Evolutionary conservation across 148 eudicot species (phyloP).

Genomic region (Chenopodium suecicum): DNA sequence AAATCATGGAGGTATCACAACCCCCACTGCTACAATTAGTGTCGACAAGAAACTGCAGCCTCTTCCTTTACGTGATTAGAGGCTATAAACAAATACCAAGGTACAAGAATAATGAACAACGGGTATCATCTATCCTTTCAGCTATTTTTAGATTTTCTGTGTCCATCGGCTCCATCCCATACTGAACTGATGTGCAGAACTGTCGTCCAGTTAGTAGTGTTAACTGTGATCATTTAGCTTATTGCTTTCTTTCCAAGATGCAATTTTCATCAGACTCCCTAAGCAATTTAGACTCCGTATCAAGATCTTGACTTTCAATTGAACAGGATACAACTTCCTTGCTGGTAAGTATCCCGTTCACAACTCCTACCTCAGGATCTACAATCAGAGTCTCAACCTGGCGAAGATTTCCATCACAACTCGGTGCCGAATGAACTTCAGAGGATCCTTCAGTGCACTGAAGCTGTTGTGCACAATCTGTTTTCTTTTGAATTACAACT

Average conservation of each 20-base stretch:
- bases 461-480: slow-evolving; percentile 3
- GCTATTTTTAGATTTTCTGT: not conserved
- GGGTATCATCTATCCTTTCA: slow-evolving; percentile 9
- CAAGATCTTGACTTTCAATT: slow-evolving; percentile 13
- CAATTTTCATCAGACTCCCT: slow-evolving; percentile 11
- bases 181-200: slow-evolving; percentile 9
- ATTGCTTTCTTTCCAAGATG: slow-evolving; percentile 5
- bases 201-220: not conserved
- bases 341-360: slow-evolving; percentile 13
- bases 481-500: not conserved
- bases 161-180: slow-evolving; percentile 20
- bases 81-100: slow-evolving; percentile 7
- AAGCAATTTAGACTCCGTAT: not conserved
- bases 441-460: slow-evolving; percentile 4
- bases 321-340: slow-evolving; percentile 6
- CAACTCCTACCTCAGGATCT: slow-evolving; percentile 12
- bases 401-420: not conserved
- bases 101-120: slow-evolving; percentile 8
- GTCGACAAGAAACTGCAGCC: slow-evolving; percentile 5
- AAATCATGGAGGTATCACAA: slow-evolving; percentile 20
- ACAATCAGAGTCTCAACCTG: not conserved
- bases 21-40: slow-evolving; percentile 15
- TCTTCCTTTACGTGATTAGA: slow-evolving; percentile 15
- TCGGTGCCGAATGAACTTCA: not conserved
- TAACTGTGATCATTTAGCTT: slow-evolving; percentile 8